Conservation (phyloP, 345 rosid species). For the Syzygium jambos region DNA sequence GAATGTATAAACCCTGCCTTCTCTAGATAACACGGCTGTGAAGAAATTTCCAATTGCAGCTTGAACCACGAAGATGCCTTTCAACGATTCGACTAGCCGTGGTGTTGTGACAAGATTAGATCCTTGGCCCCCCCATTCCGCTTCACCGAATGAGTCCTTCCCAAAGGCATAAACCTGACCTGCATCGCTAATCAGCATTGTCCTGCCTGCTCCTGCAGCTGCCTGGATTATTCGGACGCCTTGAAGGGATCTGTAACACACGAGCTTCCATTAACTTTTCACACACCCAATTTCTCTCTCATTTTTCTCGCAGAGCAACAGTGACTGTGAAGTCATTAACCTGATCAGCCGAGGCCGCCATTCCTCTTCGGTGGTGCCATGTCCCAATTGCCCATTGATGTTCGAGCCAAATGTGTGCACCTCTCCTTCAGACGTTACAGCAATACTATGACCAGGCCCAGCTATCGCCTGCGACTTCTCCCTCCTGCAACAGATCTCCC, state of each 20-base stretch:
- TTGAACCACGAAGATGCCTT: constrained; percentile 79
- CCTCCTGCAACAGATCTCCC: constrained; percentile 80
- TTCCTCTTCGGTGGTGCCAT: constrained; percentile 75
- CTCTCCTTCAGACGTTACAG: constrained; percentile 62
- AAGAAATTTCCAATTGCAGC: constrained; percentile 87
- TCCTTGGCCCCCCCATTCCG: constrained; percentile 54
- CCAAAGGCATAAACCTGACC: constrained; percentile 85
- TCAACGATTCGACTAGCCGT: constrained; percentile 68
- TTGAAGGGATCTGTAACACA: constrained; percentile 82
- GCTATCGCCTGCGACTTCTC: constrained; percentile 94
- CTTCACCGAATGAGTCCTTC: constrained; percentile 72
- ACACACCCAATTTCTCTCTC: constrained; percentile 16
- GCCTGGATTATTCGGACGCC: constrained; percentile 94
- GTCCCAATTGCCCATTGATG: constrained; percentile 87
- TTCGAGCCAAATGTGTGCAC: constrained; percentile 86
- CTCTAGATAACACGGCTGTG: constrained; percentile 87
- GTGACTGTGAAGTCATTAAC: constrained; percentile 37
- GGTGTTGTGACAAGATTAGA: constrained; percentile 59
- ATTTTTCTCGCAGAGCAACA: constrained; percentile 15
- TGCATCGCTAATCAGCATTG: constrained; percentile 88
- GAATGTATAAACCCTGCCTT: constrained; percentile 90
- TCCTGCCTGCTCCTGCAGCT: constrained; percentile 76
- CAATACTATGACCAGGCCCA: constrained; percentile 96
- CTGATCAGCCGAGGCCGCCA: constrained; percentile 82
- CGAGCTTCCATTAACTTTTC: constrained; percentile 34